These are phyloP conservation scores for Massospora cicadina DNA, from an alignment of 371 early-diverging fungal species.

Conservation along the genomic window DNA sequence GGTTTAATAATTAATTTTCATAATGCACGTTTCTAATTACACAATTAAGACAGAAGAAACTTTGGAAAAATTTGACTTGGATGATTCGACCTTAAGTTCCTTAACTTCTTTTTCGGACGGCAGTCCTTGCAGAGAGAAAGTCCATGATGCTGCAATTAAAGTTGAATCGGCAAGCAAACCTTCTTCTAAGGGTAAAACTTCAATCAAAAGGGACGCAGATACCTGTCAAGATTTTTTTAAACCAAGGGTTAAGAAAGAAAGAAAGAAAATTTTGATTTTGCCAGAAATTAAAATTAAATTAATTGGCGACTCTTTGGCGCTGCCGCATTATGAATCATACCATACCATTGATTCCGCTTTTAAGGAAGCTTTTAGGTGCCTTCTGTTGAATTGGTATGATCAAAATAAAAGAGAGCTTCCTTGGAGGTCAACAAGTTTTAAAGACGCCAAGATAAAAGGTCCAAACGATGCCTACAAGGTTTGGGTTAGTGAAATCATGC, in stretches of 20 bases:
- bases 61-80: not conserved
- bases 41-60: not conserved
- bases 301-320: not conserved
- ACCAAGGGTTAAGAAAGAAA: not conserved
- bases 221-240: not conserved
- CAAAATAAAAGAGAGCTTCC: slow-evolving; percentile 40
- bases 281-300: not conserved
- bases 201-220: not conserved
- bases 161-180: not conserved
- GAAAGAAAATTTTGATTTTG: not conserved
- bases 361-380: slow-evolving; percentile 11
- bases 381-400: slow-evolving; percentile 46
- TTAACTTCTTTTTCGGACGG: not conserved
- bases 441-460: not conserved
- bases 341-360: not conserved
- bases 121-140: not conserved
- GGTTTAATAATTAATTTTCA: no score
- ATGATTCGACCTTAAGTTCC: not conserved
- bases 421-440: slow-evolving; percentile 38
- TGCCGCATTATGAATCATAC: not conserved
- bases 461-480: slow-evolving; percentile 44
- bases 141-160: not conserved
- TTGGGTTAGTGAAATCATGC: slow-evolving; percentile 74
- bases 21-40: no score
- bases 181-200: not conserved